Evolutionary conservation across 495 filamentous ascomycete genomes (phyloP), one percentile per base, ranked within the genome.

Genomic region (Annulohypoxylon stygium): DNA sequence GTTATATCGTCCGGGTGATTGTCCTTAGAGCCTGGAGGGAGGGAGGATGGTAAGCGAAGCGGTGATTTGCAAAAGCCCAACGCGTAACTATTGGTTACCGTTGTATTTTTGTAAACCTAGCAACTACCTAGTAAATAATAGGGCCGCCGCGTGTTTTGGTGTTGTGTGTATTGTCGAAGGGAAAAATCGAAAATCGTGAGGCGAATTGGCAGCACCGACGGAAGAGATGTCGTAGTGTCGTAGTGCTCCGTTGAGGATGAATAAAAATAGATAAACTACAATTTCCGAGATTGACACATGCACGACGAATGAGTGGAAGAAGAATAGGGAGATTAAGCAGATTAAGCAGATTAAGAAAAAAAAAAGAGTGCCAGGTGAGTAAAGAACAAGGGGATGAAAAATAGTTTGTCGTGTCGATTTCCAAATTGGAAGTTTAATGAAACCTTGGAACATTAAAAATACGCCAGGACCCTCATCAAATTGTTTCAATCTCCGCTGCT

Each of bases 401-500:
- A 69, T 54, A 51, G 53, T 59, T 69, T 45, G 64, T 65, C 62
- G 45, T 69, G 63, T 69, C 53, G 73, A 62, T 65, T 64, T 67
- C 65, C 57, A 69, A 61, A 67, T 66, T 78, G 53, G 70, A 70
- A 66, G 70, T 58, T 63, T 45, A 76, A 75, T 69, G 66, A 65
- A 68, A 67, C 65, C 69, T 74, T 66, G 64, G 70, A 72, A 67
- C 65, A 71, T 74, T 66, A 67, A 70, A 72, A 67, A 26, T 73
- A 62, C 63, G 65, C 67, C 61, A 51, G 68, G 70, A 26, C 53
- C 53, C 70, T 70, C 33, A 47, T 39, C n/a, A 68, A 68, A 72
- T 72, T 72, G 58, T 71, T 71, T 71, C 73, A 75, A 68, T 75
- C 53, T 67, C 59, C 61, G 66, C 64, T 47, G 39, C 50, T 53